Conservation (phyloP, 805 yeast species). For the Kazachstania taianensis region DNA sequence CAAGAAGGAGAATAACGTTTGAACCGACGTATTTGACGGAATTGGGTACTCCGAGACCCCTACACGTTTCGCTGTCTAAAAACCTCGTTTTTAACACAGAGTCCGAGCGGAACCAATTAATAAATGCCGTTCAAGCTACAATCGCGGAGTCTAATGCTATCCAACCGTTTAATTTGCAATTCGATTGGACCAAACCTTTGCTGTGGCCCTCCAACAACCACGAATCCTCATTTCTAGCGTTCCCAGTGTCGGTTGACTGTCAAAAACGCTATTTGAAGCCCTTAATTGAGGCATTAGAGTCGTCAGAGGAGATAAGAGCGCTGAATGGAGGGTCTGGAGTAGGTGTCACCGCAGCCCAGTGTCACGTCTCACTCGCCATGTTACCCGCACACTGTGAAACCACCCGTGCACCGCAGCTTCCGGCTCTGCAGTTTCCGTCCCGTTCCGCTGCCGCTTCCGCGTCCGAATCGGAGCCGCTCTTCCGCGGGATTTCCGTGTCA, state of each 20-base stretch:
- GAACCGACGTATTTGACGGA: conserved; percentile 18
- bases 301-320: too few relatives aligned
- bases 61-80: conserved; percentile 22
- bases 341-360: too few relatives aligned
- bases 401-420: too few relatives aligned
- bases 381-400: not conserved
- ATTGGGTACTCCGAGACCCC: conserved; percentile 21
- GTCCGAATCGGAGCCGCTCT: too few relatives aligned
- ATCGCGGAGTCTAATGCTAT: not conserved
- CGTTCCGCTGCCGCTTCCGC: too few relatives aligned
- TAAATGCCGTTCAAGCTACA: not conserved
- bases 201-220: not conserved
- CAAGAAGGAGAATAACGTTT: conserved; percentile 5
- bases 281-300: too few relatives aligned
- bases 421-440: too few relatives aligned
- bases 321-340: too few relatives aligned
- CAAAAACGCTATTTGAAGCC: too few relatives aligned
- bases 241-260: not conserved
- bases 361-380: too few relatives aligned
- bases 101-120: conserved; percentile 8
- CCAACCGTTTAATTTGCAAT: conserved; percentile 1
- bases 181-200: not conserved
- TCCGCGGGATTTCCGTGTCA: too few relatives aligned
- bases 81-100: conserved; percentile 7
- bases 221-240: not conserved